These are phyloP conservation scores for Naganishia friedmannii DNA, from an alignment of 768 basidiomycete genomes.

Conservation along the genomic window DNA sequence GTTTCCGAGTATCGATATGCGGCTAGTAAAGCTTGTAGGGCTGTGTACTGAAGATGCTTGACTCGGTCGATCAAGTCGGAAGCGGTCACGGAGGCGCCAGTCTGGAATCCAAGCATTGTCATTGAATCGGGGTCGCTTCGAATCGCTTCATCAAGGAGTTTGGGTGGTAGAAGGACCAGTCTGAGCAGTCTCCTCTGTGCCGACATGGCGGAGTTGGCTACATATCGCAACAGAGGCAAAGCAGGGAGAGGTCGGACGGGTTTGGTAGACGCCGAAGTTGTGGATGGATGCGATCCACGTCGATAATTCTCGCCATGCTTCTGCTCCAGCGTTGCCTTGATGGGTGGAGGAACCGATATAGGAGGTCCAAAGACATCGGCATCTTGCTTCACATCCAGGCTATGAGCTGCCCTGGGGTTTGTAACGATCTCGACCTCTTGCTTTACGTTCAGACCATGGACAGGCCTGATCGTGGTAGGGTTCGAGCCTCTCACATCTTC, in stretches of 20 bases:
- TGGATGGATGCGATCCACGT: background rate
- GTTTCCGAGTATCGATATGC: conserved; percentile 20
- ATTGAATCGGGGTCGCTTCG: conserved; percentile 15
- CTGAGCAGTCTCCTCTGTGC: conserved; percentile 19
- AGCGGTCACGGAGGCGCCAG: background rate
- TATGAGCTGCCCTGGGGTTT: background rate
- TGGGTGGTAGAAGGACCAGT: conserved; percentile 17
- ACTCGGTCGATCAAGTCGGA: conserved; percentile 21
- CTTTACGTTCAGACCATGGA: background rate
- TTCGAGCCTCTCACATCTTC: background rate
- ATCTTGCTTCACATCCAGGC: conserved; percentile 4
- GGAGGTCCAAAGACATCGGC: background rate
- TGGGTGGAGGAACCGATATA: background rate
- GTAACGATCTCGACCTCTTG: background rate
- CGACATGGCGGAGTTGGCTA: conserved; percentile 8
- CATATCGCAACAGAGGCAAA: conserved; percentile 23
- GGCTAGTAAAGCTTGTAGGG: conserved; percentile 13
- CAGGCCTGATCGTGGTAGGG: background rate
- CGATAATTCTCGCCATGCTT: background rate
- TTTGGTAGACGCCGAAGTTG: background rate
- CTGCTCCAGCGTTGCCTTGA: background rate
- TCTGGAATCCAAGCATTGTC: conserved; percentile 16
- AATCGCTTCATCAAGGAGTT: conserved; percentile 18
- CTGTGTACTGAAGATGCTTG: conserved; percentile 19
- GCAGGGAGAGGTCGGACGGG: conserved; percentile 8